These are phyloP conservation scores for Piloderma croceum DNA, from an alignment of 768 basidiomycete genomes.

Conservation along the genomic window DNA sequence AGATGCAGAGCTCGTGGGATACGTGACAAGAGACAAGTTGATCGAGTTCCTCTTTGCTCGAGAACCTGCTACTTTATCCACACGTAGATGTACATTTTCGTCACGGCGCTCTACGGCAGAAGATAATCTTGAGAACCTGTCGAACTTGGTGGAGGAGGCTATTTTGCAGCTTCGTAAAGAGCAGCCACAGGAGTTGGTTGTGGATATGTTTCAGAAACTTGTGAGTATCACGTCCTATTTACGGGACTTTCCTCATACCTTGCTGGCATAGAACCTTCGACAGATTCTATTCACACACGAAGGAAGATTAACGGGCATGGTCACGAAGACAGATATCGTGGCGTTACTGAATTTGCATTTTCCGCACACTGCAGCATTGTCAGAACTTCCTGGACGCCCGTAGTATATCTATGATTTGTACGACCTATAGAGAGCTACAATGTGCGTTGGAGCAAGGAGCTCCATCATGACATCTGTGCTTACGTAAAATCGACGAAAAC, in stretches of 20 bases:
- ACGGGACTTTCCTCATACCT: slow-evolving; percentile 5
- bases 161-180: slow-evolving; percentile 62
- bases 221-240: slow-evolving; percentile 25
- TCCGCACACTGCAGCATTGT: slow-evolving; percentile 38
- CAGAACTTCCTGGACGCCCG: no score
- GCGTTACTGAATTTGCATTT: slow-evolving; percentile 53
- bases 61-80: neutral
- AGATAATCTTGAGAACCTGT: slow-evolving; percentile 21
- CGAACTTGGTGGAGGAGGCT: slow-evolving; percentile 36
- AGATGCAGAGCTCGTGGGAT: slow-evolving; percentile 46
- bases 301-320: slow-evolving; percentile 57
- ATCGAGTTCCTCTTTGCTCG: no score
- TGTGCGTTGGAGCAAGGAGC: no score
- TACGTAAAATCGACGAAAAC: no score
- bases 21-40: no score
- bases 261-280: slow-evolving; percentile 48
- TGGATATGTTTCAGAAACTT: slow-evolving; percentile 70
- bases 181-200: slow-evolving; percentile 65
- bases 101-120: neutral
- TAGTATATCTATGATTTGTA: no score
- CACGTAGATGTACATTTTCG: neutral
- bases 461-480: no score
- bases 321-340: slow-evolving; percentile 65
- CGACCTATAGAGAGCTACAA: no score
- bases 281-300: slow-evolving; percentile 61